Evolutionary conservation across 1,284 basidiomycete genomes (phyloP).

Genomic region (Inonotus obliquus): DNA sequence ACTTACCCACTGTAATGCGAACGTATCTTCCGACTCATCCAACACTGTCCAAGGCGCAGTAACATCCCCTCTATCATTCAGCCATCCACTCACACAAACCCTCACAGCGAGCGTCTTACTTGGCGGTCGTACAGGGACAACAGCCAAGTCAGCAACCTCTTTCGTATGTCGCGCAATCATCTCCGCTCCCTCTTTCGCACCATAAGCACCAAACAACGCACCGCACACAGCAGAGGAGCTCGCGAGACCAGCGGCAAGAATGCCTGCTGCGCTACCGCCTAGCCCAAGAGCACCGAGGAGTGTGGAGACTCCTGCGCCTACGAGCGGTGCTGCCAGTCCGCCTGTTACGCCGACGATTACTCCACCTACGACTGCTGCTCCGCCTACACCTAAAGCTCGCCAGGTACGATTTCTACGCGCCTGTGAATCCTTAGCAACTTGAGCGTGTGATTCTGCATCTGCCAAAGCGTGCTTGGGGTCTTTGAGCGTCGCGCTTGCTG

Average conservation of each 20-base stretch:
- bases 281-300: conserved; percentile 48
- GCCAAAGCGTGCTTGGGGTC: conserved; percentile 43
- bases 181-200: conserved; percentile 42
- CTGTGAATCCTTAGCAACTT: conserved; percentile 23
- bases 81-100: conserved; percentile 56
- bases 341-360: conserved; percentile 53
- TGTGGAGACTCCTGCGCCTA: conserved; percentile 49
- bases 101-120: conserved; percentile 47
- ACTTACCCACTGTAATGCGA: conserved; percentile 54
- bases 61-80: conserved; percentile 41
- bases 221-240: conserved; percentile 54
- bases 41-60: conserved; percentile 51
- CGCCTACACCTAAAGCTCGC: conserved; percentile 44
- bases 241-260: conserved; percentile 50
- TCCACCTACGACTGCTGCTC: conserved; percentile 52
- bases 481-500: conserved; percentile 43
- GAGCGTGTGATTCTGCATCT: conserved; percentile 41
- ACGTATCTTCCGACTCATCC: conserved; percentile 42
- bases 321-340: conserved; percentile 52
- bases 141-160: conserved; percentile 50
- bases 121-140: conserved; percentile 40
- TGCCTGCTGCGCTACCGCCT: conserved; percentile 48
- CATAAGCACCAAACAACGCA: conserved; percentile 54
- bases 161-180: conserved; percentile 49
- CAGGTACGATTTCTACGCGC: conserved; percentile 41